Conservation (phyloP, 2,329 filamentous ascomycete genomes). For the Pseudophaeomoniella oleicola region DNA sequence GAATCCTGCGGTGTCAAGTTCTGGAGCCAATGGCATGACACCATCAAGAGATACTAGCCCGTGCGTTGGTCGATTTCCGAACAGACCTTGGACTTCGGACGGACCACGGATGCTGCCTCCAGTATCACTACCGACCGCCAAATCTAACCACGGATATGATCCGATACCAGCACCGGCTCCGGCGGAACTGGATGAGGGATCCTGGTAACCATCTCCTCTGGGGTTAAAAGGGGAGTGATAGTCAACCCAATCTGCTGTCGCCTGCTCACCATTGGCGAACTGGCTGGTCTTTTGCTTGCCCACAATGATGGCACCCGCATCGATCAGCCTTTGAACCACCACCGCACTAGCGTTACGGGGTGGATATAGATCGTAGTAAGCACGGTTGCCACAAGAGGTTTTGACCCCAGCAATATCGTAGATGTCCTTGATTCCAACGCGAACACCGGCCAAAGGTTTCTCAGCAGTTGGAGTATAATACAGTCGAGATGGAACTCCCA, state of each 20-base stretch:
- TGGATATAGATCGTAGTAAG: constrained; percentile 41
- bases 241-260: constrained; percentile 18
- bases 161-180: constrained; percentile 20
- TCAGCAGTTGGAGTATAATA: constrained; percentile 39
- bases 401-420: constrained; percentile 42
- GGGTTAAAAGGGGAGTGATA: constrained; percentile 25
- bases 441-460: constrained; percentile 46
- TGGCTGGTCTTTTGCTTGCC: constrained; percentile 20
- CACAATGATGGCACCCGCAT: constrained; percentile 39
- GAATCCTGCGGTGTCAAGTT: constrained; percentile 31
- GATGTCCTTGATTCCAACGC: constrained; percentile 50
- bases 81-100: constrained; percentile 26
- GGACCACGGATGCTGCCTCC: constrained; percentile 34
- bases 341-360: constrained; percentile 31
- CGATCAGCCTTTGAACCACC: constrained; percentile 40
- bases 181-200: constrained; percentile 12
- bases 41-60: constrained; percentile 25
- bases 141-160: constrained; percentile 26
- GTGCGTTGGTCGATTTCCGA: constrained; percentile 31
- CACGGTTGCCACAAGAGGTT: constrained; percentile 42
- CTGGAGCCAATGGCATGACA: constrained; percentile 26
- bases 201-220: constrained; percentile 26
- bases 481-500: constrained; percentile 44
- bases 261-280: constrained; percentile 16
- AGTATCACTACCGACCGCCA: constrained; percentile 25